phyloP scores from a whole-genome alignment of 1,284 basidiomycete genomes.

The Hymenochaete sp. region DNA sequence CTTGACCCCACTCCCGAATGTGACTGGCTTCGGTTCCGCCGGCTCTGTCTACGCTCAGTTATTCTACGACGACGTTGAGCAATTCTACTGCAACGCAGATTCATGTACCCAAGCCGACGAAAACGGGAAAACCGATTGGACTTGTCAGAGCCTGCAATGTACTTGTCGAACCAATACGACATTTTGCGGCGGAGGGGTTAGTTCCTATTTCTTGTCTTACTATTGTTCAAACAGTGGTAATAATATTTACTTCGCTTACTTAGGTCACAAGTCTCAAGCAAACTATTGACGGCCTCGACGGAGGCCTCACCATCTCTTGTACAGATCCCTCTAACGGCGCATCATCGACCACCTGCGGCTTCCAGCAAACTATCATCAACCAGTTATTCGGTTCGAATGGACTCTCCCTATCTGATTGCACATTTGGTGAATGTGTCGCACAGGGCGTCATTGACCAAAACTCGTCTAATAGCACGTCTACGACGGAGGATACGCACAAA shows the following conservation, averaged over 20 bases:
- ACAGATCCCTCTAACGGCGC: conserved; percentile 35
- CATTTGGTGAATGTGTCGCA: conserved; percentile 79
- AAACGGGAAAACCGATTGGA: conserved; percentile 44
- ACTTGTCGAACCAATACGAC: conserved; percentile 58
- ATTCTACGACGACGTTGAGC: conserved; percentile 77
- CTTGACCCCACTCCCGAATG: conserved; percentile 57
- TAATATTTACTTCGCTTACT: background rate
- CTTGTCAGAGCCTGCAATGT: conserved; percentile 65
- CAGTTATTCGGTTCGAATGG: conserved; percentile 65
- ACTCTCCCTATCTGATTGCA: conserved; percentile 60
- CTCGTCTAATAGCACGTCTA: conserved; percentile 27
- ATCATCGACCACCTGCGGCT: conserved; percentile 54
- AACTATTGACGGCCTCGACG: conserved; percentile 52
- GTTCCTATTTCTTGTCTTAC: background rate
- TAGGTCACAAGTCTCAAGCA: conserved; percentile 40
- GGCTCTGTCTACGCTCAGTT: conserved; percentile 64
- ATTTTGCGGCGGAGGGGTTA: conserved; percentile 57
- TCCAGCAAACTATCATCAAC: conserved; percentile 64
- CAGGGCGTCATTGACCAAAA: conserved; percentile 64
- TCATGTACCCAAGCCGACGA: conserved; percentile 52
- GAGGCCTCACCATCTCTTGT: conserved; percentile 62
- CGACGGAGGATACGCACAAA: conserved; percentile 26
- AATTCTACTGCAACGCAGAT: conserved; percentile 72
- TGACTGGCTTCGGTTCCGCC: conserved; percentile 50
- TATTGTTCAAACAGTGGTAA: background rate